These are phyloP conservation scores for Colletotrichum zoysiae DNA, from an alignment of 2,329 filamentous ascomycete species.

Conservation along the genomic window DNA sequence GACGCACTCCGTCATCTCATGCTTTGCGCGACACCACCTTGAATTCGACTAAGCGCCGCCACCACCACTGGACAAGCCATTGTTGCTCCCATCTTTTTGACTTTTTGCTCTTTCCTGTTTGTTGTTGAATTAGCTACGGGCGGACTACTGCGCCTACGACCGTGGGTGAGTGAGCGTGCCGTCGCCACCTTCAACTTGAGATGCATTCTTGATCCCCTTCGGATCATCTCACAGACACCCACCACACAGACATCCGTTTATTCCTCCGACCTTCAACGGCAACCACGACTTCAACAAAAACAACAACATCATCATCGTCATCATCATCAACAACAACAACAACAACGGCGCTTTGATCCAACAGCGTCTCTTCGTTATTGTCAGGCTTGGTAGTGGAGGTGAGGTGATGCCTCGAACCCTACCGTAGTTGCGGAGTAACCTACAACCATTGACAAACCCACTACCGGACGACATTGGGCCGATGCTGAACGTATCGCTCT, in stretches of 20 bases:
- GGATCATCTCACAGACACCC: slow-evolving; percentile 38
- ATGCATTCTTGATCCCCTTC: slow-evolving; percentile 33
- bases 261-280: slow-evolving; percentile 19
- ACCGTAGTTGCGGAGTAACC: slow-evolving; percentile 6
- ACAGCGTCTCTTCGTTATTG: neutral
- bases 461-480: slow-evolving; percentile 14
- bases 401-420: slow-evolving; percentile 20
- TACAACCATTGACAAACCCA: neutral
- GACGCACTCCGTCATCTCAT: slow-evolving; percentile 36
- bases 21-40: slow-evolving; percentile 27
- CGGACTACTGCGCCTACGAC: slow-evolving; percentile 22
- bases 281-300: neutral
- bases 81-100: slow-evolving; percentile 12
- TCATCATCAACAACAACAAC: too few species aligned
- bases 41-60: slow-evolving; percentile 16
- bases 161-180: slow-evolving; percentile 10
- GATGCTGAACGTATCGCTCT: slow-evolving; percentile 30
- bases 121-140: slow-evolving; percentile 6
- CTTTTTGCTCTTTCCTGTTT: slow-evolving; percentile 5
- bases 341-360: neutral
- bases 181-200: slow-evolving; percentile 25
- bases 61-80: slow-evolving; percentile 17
- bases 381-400: neutral
- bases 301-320: neutral
- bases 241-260: slow-evolving; percentile 33